A percentile compares a stretch with the other conserved stretches of the same genome.
phyloP scores from a whole-genome alignment of 2,329 filamentous ascomycete genomes.

The Botrytis pseudocinerea region DNA sequence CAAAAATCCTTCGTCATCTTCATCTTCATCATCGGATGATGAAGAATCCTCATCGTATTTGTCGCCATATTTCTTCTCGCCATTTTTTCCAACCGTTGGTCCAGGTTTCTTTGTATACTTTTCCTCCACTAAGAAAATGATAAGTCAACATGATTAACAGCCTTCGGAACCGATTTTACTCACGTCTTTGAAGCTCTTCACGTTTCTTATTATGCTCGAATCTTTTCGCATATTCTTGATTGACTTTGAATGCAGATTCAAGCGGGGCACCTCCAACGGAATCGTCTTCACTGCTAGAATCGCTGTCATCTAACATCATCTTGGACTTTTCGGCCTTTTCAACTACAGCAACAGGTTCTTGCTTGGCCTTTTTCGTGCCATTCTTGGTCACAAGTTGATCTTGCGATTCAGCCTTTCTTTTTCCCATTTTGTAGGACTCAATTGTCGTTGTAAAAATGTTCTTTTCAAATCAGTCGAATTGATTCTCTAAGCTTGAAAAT shows the following conservation, averaged over 20 bases:
- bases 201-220: conserved; percentile 98
- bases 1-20: conserved; percentile 88
- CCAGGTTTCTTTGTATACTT: conserved; percentile 62
- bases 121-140: conserved; percentile 68
- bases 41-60: conserved; percentile 58
- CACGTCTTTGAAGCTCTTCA: conserved; percentile 75
- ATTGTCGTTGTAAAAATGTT: not conserved
- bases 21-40: conserved; percentile 72
- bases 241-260: conserved; percentile 68
- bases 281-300: conserved; percentile 41
- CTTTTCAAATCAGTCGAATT: not conserved
- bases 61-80: conserved; percentile 42
- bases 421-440: conserved; percentile 36
- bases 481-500: conserved; percentile 3
- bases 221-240: conserved; percentile 81
- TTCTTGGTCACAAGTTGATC: conserved; percentile 27
- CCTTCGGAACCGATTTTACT: conserved; percentile 38
- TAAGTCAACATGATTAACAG: conserved; percentile 34
- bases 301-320: conserved; percentile 53
- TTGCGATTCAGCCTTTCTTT: conserved; percentile 40
- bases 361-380: conserved; percentile 38
- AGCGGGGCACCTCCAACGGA: conserved; percentile 43
- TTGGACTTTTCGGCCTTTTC: conserved; percentile 28
- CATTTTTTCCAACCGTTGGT: conserved; percentile 43
- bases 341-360: conserved; percentile 19